Percentiles rank a stretch among this genome's conserved stretches.
Evolutionary conservation across 768 basidiomycete genomes (phyloP).

Genomic region (Tricholomella constricta): DNA sequence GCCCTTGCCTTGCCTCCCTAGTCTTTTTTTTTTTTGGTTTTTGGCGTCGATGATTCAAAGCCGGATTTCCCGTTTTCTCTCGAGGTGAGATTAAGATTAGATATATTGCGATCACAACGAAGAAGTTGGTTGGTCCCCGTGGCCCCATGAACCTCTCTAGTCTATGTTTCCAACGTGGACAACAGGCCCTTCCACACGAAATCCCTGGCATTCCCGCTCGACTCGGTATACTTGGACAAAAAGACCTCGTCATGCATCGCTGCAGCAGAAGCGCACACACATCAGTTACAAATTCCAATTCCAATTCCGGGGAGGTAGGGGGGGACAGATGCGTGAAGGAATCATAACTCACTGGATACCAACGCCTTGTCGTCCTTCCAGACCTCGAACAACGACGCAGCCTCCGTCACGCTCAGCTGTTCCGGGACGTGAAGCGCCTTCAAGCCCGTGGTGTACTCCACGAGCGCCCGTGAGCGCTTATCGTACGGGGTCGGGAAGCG

Average conservation of each 20-base stretch:
- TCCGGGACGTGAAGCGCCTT: constrained; percentile 47
- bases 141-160: too few relatives aligned
- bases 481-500: constrained; percentile 55
- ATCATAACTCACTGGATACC: constrained; percentile 44
- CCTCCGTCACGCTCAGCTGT: constrained; percentile 64
- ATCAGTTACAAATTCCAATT: too few relatives aligned
- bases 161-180: constrained; percentile 27
- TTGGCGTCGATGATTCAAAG: too few relatives aligned
- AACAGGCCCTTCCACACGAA: constrained; percentile 73
- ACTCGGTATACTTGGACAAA: constrained; percentile 75
- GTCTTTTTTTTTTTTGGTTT: too few relatives aligned
- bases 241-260: constrained; percentile 67
- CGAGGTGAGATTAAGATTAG: too few relatives aligned
- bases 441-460: constrained; percentile 55
- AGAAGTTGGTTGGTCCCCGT: too few relatives aligned
- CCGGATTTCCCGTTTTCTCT: too few relatives aligned
- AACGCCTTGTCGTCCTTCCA: constrained; percentile 69
- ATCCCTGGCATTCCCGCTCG: constrained; percentile 76
- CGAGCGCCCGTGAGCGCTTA: constrained; percentile 50
- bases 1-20: too few relatives aligned
- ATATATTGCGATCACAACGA: too few relatives aligned
- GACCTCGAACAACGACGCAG: constrained; percentile 71
- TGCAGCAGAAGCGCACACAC: constrained; percentile 12
- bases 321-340: too few relatives aligned
- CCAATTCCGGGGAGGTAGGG: too few relatives aligned